Percentiles rank a stretch among this genome's conserved stretches.
Conservation (phyloP, 202 grass and related monocot species). For the Panicum virgatum region DNA sequence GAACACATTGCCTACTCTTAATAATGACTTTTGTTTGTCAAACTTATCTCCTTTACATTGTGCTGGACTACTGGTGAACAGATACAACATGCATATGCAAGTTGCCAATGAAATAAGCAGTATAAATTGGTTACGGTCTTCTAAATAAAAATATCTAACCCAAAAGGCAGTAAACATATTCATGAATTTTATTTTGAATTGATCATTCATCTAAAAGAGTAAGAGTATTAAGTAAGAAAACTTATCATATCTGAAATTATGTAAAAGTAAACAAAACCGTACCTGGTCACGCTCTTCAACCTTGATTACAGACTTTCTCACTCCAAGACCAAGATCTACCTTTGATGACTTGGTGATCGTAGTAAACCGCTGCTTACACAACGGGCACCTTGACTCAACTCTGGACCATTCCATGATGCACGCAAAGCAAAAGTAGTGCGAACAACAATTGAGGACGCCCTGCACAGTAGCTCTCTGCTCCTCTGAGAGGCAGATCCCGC, state of each 20-base stretch:
- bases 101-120: neutral
- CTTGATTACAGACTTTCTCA: slow-evolving; percentile 67
- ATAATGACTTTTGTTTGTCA: neutral
- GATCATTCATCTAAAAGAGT: neutral
- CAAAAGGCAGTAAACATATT: slow-evolving; percentile 34
- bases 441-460: slow-evolving; percentile 80
- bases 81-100: neutral
- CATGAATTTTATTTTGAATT: slow-evolving; percentile 5
- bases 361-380: slow-evolving; percentile 85
- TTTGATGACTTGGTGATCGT: slow-evolving; percentile 90
- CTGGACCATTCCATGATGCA: slow-evolving; percentile 97
- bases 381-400: slow-evolving; percentile 89
- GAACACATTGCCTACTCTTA: neutral
- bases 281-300: slow-evolving; percentile 94
- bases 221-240: slow-evolving; percentile 1
- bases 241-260: slow-evolving; percentile 18
- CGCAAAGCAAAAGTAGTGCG: slow-evolving; percentile 90
- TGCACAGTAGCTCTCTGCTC: slow-evolving; percentile 69
- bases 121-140: neutral
- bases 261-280: slow-evolving; percentile 23
- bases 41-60: slow-evolving; percentile 5
- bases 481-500: slow-evolving; percentile 88
- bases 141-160: slow-evolving; percentile 12
- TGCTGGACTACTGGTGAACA: neutral
- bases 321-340: slow-evolving; percentile 53